Evolutionary conservation across 768 basidiomycete genomes (phyloP).

Genomic region (Collybia nuda): DNA sequence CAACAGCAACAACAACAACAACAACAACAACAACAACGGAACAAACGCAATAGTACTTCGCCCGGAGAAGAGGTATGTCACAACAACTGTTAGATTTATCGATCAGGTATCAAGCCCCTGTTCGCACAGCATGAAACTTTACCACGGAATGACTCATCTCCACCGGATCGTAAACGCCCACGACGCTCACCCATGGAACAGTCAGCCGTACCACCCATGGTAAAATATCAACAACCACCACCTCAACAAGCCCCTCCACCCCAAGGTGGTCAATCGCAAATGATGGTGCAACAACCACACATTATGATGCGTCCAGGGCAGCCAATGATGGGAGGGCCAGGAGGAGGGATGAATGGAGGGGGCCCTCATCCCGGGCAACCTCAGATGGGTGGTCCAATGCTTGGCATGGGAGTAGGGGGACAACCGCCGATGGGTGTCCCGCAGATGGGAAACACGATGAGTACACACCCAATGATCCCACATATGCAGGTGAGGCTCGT

Average conservation of each 20-base stretch:
- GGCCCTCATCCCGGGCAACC: slow-evolving; percentile 19
- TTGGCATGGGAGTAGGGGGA: slow-evolving; percentile 21
- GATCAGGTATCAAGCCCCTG: slow-evolving; percentile 1
- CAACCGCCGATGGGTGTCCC: slow-evolving; percentile 20
- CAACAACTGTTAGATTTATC: not conserved
- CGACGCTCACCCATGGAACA: slow-evolving; percentile 54
- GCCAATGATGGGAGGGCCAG: slow-evolving; percentile 34
- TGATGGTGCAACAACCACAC: slow-evolving; percentile 29
- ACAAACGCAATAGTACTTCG: slow-evolving; percentile 61
- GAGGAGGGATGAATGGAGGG: slow-evolving; percentile 26
- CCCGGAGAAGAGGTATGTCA: slow-evolving; percentile 57
- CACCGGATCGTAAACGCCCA: slow-evolving; percentile 53
- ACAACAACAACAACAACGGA: slow-evolving; percentile 27
- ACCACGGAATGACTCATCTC: slow-evolving; percentile 51
- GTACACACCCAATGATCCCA: slow-evolving; percentile 28
- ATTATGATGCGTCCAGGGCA: slow-evolving; percentile 32
- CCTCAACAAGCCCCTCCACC: slow-evolving; percentile 29
- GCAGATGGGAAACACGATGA: slow-evolving; percentile 16
- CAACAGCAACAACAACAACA: slow-evolving; percentile 30
- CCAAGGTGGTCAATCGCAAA: slow-evolving; percentile 27
- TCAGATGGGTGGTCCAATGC: slow-evolving; percentile 24
- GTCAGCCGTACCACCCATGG: slow-evolving; percentile 28
- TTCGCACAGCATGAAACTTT: slow-evolving; percentile 42
- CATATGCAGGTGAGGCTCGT: slow-evolving; percentile 33
- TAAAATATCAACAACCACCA: slow-evolving; percentile 28